Conservation (phyloP, 768 basidiomycete species). For the Rhizopogon sp. region DNA sequence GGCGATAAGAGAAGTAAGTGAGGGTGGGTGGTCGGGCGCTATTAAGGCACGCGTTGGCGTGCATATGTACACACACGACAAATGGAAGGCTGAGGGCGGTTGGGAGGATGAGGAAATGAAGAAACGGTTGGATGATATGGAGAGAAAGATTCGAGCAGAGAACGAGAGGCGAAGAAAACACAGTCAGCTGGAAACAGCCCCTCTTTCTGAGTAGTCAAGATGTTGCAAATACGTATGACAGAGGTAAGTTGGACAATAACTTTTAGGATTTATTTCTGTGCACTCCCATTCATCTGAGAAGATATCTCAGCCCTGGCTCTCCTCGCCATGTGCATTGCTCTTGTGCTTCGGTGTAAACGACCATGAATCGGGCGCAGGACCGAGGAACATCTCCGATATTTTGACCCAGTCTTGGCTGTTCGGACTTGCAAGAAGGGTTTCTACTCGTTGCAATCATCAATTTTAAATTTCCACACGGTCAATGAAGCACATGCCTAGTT, state of each 20-base stretch:
- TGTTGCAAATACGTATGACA: background rate
- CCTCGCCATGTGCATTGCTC: constrained; percentile 71
- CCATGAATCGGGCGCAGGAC: constrained; percentile 80
- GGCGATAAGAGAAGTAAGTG: constrained; percentile 46
- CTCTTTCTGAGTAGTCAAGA: background rate
- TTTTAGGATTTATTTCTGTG: background rate
- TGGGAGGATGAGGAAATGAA: constrained; percentile 16
- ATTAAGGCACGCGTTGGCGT: constrained; percentile 55
- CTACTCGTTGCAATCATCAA: constrained; percentile 32
- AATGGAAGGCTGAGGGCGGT: constrained; percentile 32
- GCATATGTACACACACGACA: constrained; percentile 33
- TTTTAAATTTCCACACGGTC: background rate
- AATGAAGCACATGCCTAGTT: constrained; percentile 60
- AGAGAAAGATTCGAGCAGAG: constrained; percentile 23
- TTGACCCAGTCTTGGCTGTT: constrained; percentile 87
- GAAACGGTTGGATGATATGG: constrained; percentile 19
- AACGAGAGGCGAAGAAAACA: constrained; percentile 16
- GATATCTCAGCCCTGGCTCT: constrained; percentile 49
- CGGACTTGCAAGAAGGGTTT: constrained; percentile 77
- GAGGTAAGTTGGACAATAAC: background rate
- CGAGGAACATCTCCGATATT: constrained; percentile 94
- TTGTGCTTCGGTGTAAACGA: constrained; percentile 91
- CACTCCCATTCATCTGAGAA: background rate
- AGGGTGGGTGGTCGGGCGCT: constrained; percentile 68
- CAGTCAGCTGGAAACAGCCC: background rate